phyloP scores from a whole-genome alignment of 768 basidiomycete species.

The Inosperma sp. region DNA sequence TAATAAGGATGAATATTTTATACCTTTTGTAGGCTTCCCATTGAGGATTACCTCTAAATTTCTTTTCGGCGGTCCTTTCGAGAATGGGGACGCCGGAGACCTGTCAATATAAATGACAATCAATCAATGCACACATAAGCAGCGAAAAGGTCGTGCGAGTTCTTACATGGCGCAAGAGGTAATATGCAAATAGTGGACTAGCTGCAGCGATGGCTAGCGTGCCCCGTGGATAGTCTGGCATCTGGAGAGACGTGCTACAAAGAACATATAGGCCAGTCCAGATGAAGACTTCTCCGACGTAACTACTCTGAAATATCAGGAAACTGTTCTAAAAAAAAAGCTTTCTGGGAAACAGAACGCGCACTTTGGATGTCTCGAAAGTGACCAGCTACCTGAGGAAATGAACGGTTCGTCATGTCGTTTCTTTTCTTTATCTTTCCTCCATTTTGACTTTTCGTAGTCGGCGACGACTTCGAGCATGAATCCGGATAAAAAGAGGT shows the following conservation, averaged over 20 bases:
- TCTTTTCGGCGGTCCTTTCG: slow-evolving; percentile 54
- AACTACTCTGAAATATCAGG: slow-evolving; percentile 36
- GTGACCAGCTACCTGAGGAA: slow-evolving; percentile 59
- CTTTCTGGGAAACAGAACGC: slow-evolving; percentile 8
- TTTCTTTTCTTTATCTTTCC: slow-evolving; percentile 52
- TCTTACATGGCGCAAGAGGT: slow-evolving; percentile 50
- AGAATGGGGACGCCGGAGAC: slow-evolving; percentile 69
- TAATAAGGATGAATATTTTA: not conserved
- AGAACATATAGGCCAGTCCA: slow-evolving; percentile 65
- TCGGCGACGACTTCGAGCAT: slow-evolving; percentile 62
- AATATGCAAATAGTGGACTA: slow-evolving; percentile 63
- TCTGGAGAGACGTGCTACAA: slow-evolving; percentile 45
- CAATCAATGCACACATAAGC: not conserved
- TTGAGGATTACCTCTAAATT: slow-evolving; percentile 47
- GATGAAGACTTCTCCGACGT: slow-evolving; percentile 66
- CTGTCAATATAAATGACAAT: slow-evolving; percentile 25
- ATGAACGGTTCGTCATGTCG: slow-evolving; percentile 71
- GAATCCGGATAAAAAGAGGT: slow-evolving; percentile 51
- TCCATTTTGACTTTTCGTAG: slow-evolving; percentile 61
- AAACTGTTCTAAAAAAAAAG: not conserved
- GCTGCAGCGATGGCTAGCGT: slow-evolving; percentile 43
- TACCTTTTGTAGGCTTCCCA: slow-evolving; percentile 60
- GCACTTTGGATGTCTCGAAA: slow-evolving; percentile 72
- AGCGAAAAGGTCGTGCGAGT: not conserved
- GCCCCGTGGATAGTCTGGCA: slow-evolving; percentile 40